Evolutionary conservation across 495 filamentous ascomycete species (phyloP), one percentile per base, ranked within the genome.

Genomic region (Aspergillus conjunctus): DNA sequence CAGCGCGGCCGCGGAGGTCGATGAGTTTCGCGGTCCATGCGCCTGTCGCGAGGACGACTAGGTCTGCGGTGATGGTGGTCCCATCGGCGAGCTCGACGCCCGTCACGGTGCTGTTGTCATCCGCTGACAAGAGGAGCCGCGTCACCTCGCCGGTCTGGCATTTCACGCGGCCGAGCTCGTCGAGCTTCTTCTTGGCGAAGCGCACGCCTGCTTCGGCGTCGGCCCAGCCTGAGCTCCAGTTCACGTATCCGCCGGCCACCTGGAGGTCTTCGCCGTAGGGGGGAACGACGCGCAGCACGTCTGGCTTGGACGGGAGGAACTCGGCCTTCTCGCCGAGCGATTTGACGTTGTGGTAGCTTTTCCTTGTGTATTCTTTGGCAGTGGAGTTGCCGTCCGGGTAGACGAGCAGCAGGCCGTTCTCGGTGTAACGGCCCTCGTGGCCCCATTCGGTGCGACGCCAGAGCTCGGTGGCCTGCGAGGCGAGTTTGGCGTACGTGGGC

Each of bases 1-100:
- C 79, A 4, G 85, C 86, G 20, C 88, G 81, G 3, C 90, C 91
- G n/a, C 85, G 76, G 1, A 97, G 73, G 73, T 96, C 89, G 46
- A 98, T 75, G 8, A 98, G 75, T 0, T 80, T 76, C 0, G 83
- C 79, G 7, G 90, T 89, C 92, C 92, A 97, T 1, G 94, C 90
- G 7, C 94, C 94, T 0, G 91, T 85, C 0, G 94, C 92, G 7
- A 96, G 78, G 56, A 97, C 75, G 15, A 88, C 85, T 5, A 97
- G 79, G 51, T 90, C 88, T 4, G 91, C 92, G 0, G 71, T 73
- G 6, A 96, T 54, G 9, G 66, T 73, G 11, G 72, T 59, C 4
- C 85, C 84, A 53, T 84, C 78, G 0, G 69, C 67, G 8, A 93
- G 70, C 21, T 64, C 66, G 6, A 84, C 91, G 8, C 90, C 83